Base-by-base conservation (phyloP, 345 rosid genomes). In the Kernera saxatilis region DNA sequence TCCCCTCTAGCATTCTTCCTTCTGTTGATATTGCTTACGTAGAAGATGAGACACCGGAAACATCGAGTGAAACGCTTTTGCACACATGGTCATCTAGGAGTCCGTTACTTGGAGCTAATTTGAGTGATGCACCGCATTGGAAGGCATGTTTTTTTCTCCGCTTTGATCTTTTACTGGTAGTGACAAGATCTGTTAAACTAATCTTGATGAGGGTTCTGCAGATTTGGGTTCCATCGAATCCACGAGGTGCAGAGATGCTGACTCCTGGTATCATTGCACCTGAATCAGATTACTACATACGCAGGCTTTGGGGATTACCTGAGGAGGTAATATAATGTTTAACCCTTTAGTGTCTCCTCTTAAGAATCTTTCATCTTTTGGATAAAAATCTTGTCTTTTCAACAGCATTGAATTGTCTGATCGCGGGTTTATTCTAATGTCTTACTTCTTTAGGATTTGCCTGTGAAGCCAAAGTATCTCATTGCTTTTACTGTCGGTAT, bases 201-300 rank as follows among this genome's bases (percentile, higher is more conserved):
- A 68, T 68, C 41, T 51, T 41, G 51, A 62, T 52, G 43, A 75
- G n/a, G 21, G 8, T 29, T 69, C 18, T 73, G 77, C 83, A 95
- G 99, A 92, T 91, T 55, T 95, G 97, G 97, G 97, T 82, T 72
- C 87, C 99, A 6, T 79, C 94, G 26, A 95, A 95, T 79, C 98
- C 99, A 22, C 88, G 86, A 73, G 99, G 99, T 59, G 92, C 97
- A 11, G 96, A 95, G 77, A 79, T 88, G 78, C 75, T 95, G 50
- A 87, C 99, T 21, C 97, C 97, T 8, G 88, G 89, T 65, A 90
- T 95, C 60, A 57, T 95, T 75, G 80, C 65, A 39, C 86, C 94
- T 26, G 90, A 95, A 71, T 87, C 99, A 36, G 99, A 95, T 67
- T 84, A 80, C 23, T 84, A 84, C 79, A 23, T 78, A 23, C 93